phyloP scores from a whole-genome alignment of 306 rosid genomes.

The Herpetospermum pedunculosum region DNA sequence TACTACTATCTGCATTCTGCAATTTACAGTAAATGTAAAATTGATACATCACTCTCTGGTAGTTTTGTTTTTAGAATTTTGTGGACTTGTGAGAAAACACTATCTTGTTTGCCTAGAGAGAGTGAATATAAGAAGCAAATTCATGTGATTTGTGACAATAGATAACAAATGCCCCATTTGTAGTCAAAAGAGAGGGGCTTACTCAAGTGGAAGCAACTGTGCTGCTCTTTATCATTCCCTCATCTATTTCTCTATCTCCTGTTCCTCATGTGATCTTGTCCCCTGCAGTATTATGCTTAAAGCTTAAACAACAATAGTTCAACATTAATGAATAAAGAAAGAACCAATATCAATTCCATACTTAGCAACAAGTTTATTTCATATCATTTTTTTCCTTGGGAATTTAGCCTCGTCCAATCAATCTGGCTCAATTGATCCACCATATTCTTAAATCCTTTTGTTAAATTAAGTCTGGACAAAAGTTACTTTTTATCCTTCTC shows the following conservation, averaged over 20 bases:
- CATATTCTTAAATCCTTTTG: background rate
- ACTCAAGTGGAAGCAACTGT: conserved; percentile 5
- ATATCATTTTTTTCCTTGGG: background rate
- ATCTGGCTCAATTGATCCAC: background rate
- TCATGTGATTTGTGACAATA: background rate
- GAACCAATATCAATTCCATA: background rate
- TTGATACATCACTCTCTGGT: background rate
- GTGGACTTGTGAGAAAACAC: background rate
- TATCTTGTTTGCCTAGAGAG: background rate
- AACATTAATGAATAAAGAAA: background rate
- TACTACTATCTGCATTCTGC: background rate
- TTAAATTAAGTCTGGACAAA: background rate
- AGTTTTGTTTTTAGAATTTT: background rate
- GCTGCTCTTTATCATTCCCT: conserved; percentile 13
- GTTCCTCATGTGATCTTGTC: conserved; percentile 14
- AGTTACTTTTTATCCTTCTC: background rate
- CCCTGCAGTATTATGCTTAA: conserved; percentile 14
- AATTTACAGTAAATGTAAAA: conserved; percentile 1
- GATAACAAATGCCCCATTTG: background rate
- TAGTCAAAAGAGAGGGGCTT: conserved; percentile 10
- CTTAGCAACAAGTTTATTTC: background rate
- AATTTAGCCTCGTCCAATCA: background rate
- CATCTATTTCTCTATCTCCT: conserved; percentile 11
- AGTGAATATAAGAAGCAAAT: background rate
- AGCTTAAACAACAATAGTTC: background rate